Evolutionary conservation across 257 asterid genomes (phyloP), one percentile per base, ranked within the genome.

Genomic region (Avicennia marina): DNA sequence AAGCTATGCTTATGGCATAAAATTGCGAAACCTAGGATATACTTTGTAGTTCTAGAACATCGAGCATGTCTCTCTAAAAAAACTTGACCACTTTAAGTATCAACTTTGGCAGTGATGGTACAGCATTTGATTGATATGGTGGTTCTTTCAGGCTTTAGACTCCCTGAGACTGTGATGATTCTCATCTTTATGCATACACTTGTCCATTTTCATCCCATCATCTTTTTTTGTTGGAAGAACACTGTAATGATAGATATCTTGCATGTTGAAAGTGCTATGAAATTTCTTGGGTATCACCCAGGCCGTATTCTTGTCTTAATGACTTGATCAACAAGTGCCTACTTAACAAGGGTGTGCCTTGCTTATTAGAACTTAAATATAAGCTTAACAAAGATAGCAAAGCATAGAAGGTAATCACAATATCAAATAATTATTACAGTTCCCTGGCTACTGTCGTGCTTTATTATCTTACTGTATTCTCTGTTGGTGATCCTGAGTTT

Each of bases 241-340:
- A 46, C n/a, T 29, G 44, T 18, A 39, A 31, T 31, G 36, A 51
- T 50, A 25, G 21, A 46, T 60, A 46, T n/a, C 32, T 7, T 12
- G 4, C n/a, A n/a, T n/a, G n/a, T n/a, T n/a, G n/a, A n/a, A 4
- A 11, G 1, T 10, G 15, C 1, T 21, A 34, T 42, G 7, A n/a
- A n/a, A 12, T 62, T 48, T 52, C 40, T 18, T 29, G 21, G 7
- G 16, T 47, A 33, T 7, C 47, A 34, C 12, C 12, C 11, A 15
- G 25, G 53, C 19, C 17, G 18, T 56, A 15, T n/a, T n/a, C n/a
- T n/a, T n/a, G n/a, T 64, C 41, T 46, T 43, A 34, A 17, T 46
- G 11, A 34, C 42, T 63, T 63, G 53, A 50, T 39, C 50, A n/a
- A 31, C 44, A 8, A 47, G 50, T 34, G 29, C 43, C 24, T 29